Evolutionary conservation across 2,329 filamentous ascomycete species (phyloP).

Genomic region (Aspergillus fumigatus): DNA sequence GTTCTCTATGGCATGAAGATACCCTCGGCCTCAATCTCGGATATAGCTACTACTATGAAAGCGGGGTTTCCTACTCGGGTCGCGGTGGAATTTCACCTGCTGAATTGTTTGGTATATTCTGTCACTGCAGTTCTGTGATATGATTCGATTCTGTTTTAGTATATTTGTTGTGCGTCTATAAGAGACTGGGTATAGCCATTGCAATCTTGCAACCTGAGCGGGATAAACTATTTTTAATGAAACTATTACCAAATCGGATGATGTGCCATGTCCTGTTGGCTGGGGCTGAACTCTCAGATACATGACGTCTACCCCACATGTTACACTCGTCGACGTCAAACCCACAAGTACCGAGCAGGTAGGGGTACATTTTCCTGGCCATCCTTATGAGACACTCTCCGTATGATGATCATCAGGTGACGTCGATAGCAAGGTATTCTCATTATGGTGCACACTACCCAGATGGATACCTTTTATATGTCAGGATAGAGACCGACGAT

Average conservation of each 20-base stretch:
- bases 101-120: background rate
- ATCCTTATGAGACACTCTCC: background rate
- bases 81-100: slow-evolving; percentile 19
- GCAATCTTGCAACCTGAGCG: slow-evolving; percentile 4
- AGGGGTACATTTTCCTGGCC: background rate
- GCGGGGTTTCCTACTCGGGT: slow-evolving; percentile 21
- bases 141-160: slow-evolving; percentile 19
- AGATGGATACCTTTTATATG: background rate
- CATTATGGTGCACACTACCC: background rate
- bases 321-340: background rate
- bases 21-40: slow-evolving; percentile 27
- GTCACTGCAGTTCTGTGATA: background rate
- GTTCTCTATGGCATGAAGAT: slow-evolving; percentile 33
- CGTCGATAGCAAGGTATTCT: slow-evolving; percentile 14
- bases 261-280: background rate
- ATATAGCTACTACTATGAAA: slow-evolving; percentile 17
- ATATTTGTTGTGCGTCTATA: slow-evolving; percentile 15
- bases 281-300: background rate
- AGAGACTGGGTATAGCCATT: slow-evolving; percentile 11
- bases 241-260: background rate
- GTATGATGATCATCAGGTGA: slow-evolving; percentile 22
- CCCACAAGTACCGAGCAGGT: background rate
- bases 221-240: background rate
- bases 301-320: slow-evolving; percentile 17
- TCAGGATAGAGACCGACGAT: no score